Percentiles rank a stretch among this genome's conserved stretches.
Evolutionary conservation across 2,329 filamentous ascomycete genomes (phyloP).

Genomic region (Penicillium sp.): DNA sequence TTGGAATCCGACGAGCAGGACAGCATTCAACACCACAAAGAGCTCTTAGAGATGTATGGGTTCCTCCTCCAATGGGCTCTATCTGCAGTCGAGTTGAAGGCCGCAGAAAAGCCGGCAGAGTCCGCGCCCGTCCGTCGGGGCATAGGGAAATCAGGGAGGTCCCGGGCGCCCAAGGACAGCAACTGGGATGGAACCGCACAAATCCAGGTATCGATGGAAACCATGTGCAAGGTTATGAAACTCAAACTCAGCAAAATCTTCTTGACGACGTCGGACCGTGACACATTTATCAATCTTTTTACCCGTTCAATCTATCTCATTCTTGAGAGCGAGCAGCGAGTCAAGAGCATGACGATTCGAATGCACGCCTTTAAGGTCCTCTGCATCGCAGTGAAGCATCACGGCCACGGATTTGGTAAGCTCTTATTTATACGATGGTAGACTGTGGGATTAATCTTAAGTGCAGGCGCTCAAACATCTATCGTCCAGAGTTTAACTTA

Average conservation of each 20-base stretch:
- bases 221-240: constrained; percentile 95
- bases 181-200: constrained; percentile 89
- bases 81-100: constrained; percentile 90
- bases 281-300: constrained; percentile 90
- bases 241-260: constrained; percentile 92
- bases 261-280: constrained; percentile 91
- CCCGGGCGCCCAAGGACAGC: constrained; percentile 72
- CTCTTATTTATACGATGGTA: neutral
- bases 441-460: constrained; percentile 24
- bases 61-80: constrained; percentile 96
- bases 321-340: constrained; percentile 88
- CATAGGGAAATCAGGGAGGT: constrained; percentile 75
- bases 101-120: constrained; percentile 82
- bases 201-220: constrained; percentile 84
- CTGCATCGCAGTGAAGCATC: constrained; percentile 95
- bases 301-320: constrained; percentile 93
- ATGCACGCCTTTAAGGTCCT: constrained; percentile 98
- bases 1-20: constrained; percentile 93
- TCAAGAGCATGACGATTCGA: constrained; percentile 84
- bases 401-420: constrained; percentile 91
- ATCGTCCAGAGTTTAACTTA: constrained; percentile 98
- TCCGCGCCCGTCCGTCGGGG: constrained; percentile 73
- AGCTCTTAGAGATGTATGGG: constrained; percentile 88
- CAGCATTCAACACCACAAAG: constrained; percentile 82
- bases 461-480: constrained; percentile 86